phyloP scores from a whole-genome alignment of 1,284 basidiomycete species.

The Microbotryum saponariae region DNA sequence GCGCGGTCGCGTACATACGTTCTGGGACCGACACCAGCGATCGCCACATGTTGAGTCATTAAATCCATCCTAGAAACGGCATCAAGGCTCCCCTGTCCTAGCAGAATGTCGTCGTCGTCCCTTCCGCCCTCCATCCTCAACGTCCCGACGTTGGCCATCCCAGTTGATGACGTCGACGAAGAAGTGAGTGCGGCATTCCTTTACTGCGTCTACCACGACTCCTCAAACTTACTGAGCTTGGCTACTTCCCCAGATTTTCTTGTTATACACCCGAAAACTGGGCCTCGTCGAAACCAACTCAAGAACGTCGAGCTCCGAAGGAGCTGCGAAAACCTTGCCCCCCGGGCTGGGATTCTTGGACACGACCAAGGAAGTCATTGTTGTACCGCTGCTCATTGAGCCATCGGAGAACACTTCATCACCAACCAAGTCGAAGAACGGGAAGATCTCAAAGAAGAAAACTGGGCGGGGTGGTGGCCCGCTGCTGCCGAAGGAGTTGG shows the following conservation, averaged over 20 bases:
- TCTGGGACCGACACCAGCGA: too few species aligned
- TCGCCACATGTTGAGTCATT: too few species aligned
- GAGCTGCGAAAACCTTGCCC: background rate
- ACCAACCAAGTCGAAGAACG: background rate
- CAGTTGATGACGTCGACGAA: constrained; percentile 25
- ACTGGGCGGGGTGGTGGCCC: constrained; percentile 2
- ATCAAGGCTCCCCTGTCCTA: too few species aligned
- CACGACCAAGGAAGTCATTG: constrained; percentile 6
- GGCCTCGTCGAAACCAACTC: background rate
- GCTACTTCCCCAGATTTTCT: constrained; percentile 19
- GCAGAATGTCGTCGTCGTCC: background rate
- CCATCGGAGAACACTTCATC: background rate
- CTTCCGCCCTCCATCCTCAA: background rate
- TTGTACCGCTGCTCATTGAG: constrained; percentile 8
- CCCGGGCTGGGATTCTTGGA: constrained; percentile 14
- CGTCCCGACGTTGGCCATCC: background rate
- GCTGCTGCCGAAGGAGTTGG: constrained; percentile 4
- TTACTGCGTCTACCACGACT: background rate
- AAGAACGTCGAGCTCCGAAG: background rate
- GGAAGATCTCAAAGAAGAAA: background rate
- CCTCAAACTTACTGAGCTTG: background rate
- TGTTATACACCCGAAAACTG: constrained; percentile 22
- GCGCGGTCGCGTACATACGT: too few species aligned
- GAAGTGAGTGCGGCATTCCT: constrained; percentile 9
- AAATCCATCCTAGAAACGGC: too few species aligned